These are phyloP conservation scores for Epichloe gansuensis DNA, from an alignment of 2,329 filamentous ascomycete species.

Conservation along the genomic window DNA sequence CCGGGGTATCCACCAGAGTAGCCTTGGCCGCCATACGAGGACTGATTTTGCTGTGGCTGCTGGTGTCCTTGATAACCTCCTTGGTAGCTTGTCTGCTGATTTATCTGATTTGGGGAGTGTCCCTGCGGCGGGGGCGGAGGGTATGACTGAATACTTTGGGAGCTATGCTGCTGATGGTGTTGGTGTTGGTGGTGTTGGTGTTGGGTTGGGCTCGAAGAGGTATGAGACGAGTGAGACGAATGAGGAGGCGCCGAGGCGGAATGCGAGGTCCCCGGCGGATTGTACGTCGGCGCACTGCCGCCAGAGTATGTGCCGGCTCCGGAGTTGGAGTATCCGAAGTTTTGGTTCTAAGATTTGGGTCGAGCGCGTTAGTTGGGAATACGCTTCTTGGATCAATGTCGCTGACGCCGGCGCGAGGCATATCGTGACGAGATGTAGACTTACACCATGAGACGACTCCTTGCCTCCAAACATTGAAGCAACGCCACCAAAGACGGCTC, in stretches of 20 bases:
- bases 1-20: slow-evolving; percentile 10
- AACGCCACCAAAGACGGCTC: slow-evolving; percentile 42
- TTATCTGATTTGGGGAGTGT: slow-evolving; percentile 12
- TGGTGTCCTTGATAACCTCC: slow-evolving; percentile 4
- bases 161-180: slow-evolving; percentile 15
- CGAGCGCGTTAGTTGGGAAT: slow-evolving; percentile 6
- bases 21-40: slow-evolving; percentile 12
- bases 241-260: slow-evolving; percentile 15
- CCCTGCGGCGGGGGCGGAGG: slow-evolving; percentile 10
- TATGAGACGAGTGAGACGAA: slow-evolving; percentile 12
- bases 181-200: slow-evolving; percentile 12
- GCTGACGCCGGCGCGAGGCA: background rate
- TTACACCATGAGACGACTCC: slow-evolving; percentile 17
- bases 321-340: slow-evolving; percentile 51
- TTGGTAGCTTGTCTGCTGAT: slow-evolving; percentile 9
- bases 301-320: slow-evolving; percentile 47
- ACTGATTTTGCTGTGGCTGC: slow-evolving; percentile 8
- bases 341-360: slow-evolving; percentile 29
- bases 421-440: background rate
- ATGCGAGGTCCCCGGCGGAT: slow-evolving; percentile 20
- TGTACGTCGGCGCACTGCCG: slow-evolving; percentile 43
- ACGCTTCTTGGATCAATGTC: background rate
- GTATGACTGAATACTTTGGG: slow-evolving; percentile 13
- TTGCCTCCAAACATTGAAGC: slow-evolving; percentile 41
- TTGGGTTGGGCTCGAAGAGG: slow-evolving; percentile 16